Percentiles rank a stretch among this genome's conserved stretches.
These are phyloP conservation scores for Gaeumannomyces tritici DNA, from an alignment of 2,329 filamentous ascomycete genomes.

Conservation along the genomic window DNA sequence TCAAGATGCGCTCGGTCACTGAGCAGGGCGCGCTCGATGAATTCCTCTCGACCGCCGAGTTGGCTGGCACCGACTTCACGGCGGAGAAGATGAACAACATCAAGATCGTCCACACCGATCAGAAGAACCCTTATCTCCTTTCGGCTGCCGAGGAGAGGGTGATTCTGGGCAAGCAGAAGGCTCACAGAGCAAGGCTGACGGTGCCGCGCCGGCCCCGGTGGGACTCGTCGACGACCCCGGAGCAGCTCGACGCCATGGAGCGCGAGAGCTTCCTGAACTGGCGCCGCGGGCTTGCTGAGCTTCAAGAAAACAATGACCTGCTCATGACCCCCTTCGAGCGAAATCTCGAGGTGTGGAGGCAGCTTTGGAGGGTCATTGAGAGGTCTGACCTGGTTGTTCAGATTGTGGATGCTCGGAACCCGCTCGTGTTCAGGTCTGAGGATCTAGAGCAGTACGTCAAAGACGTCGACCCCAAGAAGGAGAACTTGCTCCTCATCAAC, in stretches of 20 bases:
- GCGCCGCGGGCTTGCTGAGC: slow-evolving; percentile 80
- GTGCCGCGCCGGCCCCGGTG: slow-evolving; percentile 85
- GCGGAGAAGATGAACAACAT: slow-evolving; percentile 98
- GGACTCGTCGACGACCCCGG: slow-evolving; percentile 75
- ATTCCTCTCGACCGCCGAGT: slow-evolving; percentile 88
- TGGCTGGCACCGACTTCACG: slow-evolving; percentile 97
- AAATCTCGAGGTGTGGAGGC: slow-evolving; percentile 95
- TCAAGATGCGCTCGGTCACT: slow-evolving; percentile 98
- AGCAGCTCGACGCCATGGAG: slow-evolving; percentile 72
- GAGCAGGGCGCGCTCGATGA: slow-evolving; percentile 95
- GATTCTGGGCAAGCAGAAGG: slow-evolving; percentile 69
- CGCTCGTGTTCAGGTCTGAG: slow-evolving; percentile 85
- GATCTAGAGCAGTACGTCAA: slow-evolving; percentile 93
- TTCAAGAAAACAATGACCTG: slow-evolving; percentile 89
- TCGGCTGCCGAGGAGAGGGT: slow-evolving; percentile 75
- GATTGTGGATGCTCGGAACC: slow-evolving; percentile 95
- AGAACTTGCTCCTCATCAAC: slow-evolving; percentile 89
- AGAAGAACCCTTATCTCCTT: slow-evolving; percentile 89
- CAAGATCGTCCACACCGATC: slow-evolving; percentile 95
- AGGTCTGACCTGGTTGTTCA: slow-evolving; percentile 91
- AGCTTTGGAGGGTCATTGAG: slow-evolving; percentile 97
- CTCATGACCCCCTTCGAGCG: slow-evolving; percentile 97
- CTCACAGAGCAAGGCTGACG: slow-evolving; percentile 70
- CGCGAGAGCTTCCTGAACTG: slow-evolving; percentile 75
- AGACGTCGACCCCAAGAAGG: slow-evolving; percentile 77